These are phyloP conservation scores for Fusarium tjaetaba DNA, from an alignment of 2,329 filamentous ascomycete species.

Conservation along the genomic window DNA sequence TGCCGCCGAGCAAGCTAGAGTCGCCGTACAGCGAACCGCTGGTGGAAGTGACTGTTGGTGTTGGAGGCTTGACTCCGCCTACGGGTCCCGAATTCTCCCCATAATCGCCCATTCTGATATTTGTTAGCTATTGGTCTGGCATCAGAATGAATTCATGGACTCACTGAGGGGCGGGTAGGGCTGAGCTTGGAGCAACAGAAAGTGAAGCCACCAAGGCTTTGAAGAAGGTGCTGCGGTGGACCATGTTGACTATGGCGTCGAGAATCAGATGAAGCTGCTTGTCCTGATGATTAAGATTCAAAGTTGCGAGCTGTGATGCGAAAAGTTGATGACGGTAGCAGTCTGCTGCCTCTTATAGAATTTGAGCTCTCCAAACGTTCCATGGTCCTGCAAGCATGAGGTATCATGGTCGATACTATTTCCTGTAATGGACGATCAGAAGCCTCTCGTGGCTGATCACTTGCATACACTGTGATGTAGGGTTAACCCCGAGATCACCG, in stretches of 20 bases:
- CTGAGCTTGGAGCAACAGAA: not conserved
- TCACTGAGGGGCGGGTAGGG: slow-evolving; percentile 8
- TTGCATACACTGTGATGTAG: not conserved
- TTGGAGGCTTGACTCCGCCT: slow-evolving; percentile 5
- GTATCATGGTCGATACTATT: not conserved
- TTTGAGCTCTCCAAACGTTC: not conserved
- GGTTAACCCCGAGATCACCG: not conserved
- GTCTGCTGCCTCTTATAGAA: not conserved
- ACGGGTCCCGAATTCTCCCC: slow-evolving; percentile 15
- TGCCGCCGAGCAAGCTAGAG: slow-evolving; percentile 6
- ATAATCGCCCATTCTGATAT: slow-evolving; percentile 6
- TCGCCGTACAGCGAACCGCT: slow-evolving; percentile 11
- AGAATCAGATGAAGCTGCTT: not conserved
- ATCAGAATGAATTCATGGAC: not conserved
- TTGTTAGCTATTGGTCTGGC: not conserved
- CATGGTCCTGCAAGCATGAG: not conserved
- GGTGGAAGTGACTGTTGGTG: slow-evolving; percentile 10
- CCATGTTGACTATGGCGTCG: not conserved
- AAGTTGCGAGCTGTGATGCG: not conserved
- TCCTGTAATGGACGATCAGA: not conserved
- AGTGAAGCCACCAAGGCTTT: not conserved
- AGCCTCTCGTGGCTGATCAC: not conserved
- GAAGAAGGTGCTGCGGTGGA: not conserved
- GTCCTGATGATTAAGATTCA: not conserved
- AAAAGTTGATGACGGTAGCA: not conserved